A percentile compares a stretch with the other conserved stretches of the same genome.
These are phyloP conservation scores for Eleusine coracana DNA, from an alignment of 176 grass and related monocot species.

Conservation along the genomic window DNA sequence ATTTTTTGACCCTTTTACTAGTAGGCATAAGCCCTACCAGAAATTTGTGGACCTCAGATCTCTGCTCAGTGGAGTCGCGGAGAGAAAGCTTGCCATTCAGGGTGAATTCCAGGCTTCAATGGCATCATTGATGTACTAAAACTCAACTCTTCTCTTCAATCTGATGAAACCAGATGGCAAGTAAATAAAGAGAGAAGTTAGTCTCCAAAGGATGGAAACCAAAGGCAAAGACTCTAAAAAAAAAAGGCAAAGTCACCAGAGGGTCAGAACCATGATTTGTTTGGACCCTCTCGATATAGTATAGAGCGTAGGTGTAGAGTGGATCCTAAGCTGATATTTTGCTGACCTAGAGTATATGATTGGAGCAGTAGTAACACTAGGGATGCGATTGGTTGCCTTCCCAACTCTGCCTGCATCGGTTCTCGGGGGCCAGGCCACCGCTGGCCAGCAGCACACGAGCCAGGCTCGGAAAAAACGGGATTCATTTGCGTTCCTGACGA, in stretches of 20 bases:
- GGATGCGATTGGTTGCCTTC: too few relatives aligned
- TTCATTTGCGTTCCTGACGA: too few relatives aligned
- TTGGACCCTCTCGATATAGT: background rate
- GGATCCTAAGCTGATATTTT: constrained; percentile 34
- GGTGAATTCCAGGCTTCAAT: constrained; percentile 38
- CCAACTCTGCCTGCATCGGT: too few relatives aligned
- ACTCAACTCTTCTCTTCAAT: constrained; percentile 25
- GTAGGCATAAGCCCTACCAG: constrained; percentile 30
- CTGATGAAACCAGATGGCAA: constrained; percentile 62
- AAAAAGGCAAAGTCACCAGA: constrained; percentile 26
- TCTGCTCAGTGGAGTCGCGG: constrained; percentile 5
- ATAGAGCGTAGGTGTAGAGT: too few relatives aligned
- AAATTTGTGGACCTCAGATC: constrained; percentile 25
- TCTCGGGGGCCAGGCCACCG: too few relatives aligned
- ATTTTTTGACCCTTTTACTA: too few relatives aligned
- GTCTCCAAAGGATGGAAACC: constrained; percentile 13
- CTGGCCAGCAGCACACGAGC: too few relatives aligned
- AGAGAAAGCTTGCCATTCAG: constrained; percentile 33
- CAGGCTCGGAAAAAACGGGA: too few relatives aligned
- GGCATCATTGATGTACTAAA: constrained; percentile 37
- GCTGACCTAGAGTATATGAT: constrained; percentile 6
- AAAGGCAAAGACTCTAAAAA: constrained; percentile 19
- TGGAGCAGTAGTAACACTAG: too few relatives aligned
- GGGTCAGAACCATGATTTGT: constrained; percentile 29
- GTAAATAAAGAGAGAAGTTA: constrained; percentile 36